Evolutionary conservation across 345 rosid species (phyloP).

Genomic region (Eutrema yunnanense): DNA sequence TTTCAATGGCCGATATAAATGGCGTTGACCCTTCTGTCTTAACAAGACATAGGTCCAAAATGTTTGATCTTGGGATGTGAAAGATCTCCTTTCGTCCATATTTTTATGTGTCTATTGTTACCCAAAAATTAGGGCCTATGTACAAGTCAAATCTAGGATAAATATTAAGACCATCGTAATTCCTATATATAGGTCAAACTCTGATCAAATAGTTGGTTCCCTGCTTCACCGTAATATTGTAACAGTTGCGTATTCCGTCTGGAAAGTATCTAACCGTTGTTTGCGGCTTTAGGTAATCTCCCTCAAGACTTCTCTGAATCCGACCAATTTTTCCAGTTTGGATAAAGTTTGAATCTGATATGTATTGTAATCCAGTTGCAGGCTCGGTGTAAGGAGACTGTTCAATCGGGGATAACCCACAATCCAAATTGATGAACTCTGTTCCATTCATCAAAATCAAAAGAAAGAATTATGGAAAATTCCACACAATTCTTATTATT

Average conservation of each 20-base stretch:
- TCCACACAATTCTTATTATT: background rate
- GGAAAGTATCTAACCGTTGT: conserved; percentile 32
- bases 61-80: background rate
- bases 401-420: conserved; percentile 22
- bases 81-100: no score
- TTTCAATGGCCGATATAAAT: background rate
- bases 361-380: conserved; percentile 10
- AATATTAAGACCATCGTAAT: conserved; percentile 13
- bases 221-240: conserved; percentile 13
- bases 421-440: conserved; percentile 39
- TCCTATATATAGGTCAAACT: conserved; percentile 17
- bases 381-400: conserved; percentile 10
- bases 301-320: background rate
- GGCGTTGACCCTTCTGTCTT: conserved; percentile 27
- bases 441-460: background rate
- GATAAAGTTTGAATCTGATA: conserved; percentile 27
- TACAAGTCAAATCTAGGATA: conserved; percentile 23
- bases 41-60: conserved; percentile 30
- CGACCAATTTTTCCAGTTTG: conserved; percentile 20
- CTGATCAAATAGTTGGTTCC: conserved; percentile 29
- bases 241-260: conserved; percentile 37
- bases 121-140: conserved; percentile 29
- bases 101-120: no score
- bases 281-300: background rate
- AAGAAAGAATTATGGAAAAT: background rate